These are phyloP conservation scores for Rhodofomes roseus DNA, from an alignment of 1,284 basidiomycete species.

Conservation along the genomic window DNA sequence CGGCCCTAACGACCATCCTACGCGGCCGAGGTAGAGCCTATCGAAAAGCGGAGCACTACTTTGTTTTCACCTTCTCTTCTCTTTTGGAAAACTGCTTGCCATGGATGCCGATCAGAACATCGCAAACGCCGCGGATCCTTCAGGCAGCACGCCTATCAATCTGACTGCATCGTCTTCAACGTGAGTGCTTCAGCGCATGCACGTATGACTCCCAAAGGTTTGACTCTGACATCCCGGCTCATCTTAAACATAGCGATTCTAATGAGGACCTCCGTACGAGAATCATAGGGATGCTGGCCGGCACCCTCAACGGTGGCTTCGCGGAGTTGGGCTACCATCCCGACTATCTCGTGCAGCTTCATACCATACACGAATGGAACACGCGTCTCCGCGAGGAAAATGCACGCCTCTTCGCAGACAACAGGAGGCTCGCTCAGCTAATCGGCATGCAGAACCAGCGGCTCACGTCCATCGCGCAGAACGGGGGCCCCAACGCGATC, in stretches of 20 bases:
- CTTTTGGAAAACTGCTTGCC: not conserved
- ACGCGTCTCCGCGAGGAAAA: conserved; percentile 36
- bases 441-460: conserved; percentile 17
- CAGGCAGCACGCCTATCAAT: not conserved
- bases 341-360: conserved; percentile 33
- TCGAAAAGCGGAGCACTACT: too few species aligned
- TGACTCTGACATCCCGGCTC: not conserved
- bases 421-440: conserved; percentile 26
- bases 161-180: not conserved
- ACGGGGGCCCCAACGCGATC: conserved; percentile 6
- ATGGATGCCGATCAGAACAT: not conserved
- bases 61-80: not conserved
- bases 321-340: conserved; percentile 46
- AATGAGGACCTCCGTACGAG: conserved; percentile 10
- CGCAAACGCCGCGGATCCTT: not conserved
- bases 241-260: not conserved
- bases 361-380: conserved; percentile 30
- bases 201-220: too few species aligned
- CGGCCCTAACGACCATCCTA: too few species aligned
- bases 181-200: not conserved
- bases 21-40: too few species aligned
- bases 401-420: conserved; percentile 49
- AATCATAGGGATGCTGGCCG: conserved; percentile 39
- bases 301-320: conserved; percentile 41
- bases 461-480: conserved; percentile 8